A percentile compares a stretch with the other conserved stretches of the same genome.
phyloP scores from a whole-genome alignment of 1,284 basidiomycete genomes.

The Hypsizygus ulmarius region DNA sequence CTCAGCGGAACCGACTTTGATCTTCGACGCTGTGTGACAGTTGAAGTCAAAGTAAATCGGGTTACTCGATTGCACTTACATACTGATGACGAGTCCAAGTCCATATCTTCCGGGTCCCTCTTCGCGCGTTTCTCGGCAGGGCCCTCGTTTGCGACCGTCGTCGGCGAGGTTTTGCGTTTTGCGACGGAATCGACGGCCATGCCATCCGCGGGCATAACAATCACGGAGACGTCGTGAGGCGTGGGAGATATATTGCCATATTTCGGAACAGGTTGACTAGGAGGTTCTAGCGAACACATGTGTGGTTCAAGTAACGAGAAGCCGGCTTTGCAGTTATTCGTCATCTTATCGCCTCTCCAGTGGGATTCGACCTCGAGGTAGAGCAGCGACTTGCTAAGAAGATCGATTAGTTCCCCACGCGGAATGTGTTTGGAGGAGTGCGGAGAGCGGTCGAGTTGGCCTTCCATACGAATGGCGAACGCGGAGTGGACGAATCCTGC shows the following conservation, averaged over 20 bases:
- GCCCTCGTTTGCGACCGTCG: conserved; percentile 32
- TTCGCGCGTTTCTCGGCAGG: conserved; percentile 53
- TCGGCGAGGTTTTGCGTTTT: conserved; percentile 53
- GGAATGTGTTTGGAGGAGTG: conserved; percentile 69
- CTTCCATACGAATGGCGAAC: conserved; percentile 71
- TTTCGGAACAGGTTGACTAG: conserved; percentile 12
- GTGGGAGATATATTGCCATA: background rate
- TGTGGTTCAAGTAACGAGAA: conserved; percentile 75
- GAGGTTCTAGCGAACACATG: conserved; percentile 53
- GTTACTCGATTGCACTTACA: conserved; percentile 16
- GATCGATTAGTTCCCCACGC: conserved; percentile 79
- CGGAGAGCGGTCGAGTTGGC: conserved; percentile 62
- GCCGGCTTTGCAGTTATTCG: conserved; percentile 57
- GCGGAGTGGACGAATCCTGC: conserved; percentile 77
- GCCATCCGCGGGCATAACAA: conserved; percentile 17
- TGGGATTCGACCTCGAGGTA: conserved; percentile 84
- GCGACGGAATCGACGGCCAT: conserved; percentile 18
- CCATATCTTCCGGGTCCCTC: conserved; percentile 43
- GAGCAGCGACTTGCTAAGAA: conserved; percentile 76
- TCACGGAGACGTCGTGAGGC: background rate
- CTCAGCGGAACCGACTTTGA: conserved; percentile 23
- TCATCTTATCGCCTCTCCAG: conserved; percentile 60
- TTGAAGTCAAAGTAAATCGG: conserved; percentile 8
- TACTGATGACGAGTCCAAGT: conserved; percentile 32
- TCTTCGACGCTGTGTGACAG: conserved; percentile 15